phyloP scores from a whole-genome alignment of 805 yeast genomes.

The Cyberlindnera euphorbiae region DNA sequence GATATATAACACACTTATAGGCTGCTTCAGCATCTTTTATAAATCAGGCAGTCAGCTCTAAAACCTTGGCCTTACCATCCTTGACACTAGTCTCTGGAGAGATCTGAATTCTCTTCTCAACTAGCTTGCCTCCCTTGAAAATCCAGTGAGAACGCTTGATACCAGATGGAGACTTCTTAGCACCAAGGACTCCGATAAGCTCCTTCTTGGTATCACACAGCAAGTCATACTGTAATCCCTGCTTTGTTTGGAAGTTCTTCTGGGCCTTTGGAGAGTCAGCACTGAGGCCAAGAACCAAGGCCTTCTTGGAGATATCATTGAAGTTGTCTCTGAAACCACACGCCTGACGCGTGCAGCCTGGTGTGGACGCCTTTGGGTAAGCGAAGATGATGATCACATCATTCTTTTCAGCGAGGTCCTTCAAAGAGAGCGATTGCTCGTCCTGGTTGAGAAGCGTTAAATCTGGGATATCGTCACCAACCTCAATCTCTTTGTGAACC shows the following conservation, averaged over 20 bases:
- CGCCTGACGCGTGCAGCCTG: constrained; percentile 96
- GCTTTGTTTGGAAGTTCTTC: constrained; percentile 67
- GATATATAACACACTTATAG: too few relatives aligned
- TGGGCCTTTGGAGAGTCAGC: constrained; percentile 81
- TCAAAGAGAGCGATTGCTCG: constrained; percentile 52
- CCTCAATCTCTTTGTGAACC: constrained; percentile 27
- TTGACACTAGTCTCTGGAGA: constrained; percentile 54
- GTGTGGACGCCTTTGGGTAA: constrained; percentile 90
- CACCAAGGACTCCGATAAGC: constrained; percentile 73
- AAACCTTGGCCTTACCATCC: constrained; percentile 55
- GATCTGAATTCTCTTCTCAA: constrained; percentile 33
- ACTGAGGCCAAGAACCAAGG: constrained; percentile 72
- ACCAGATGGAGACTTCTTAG: constrained; percentile 73
- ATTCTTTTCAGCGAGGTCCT: constrained; percentile 34
- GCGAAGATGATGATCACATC: constrained; percentile 57
- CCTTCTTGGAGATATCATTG: constrained; percentile 47
- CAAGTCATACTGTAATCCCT: constrained; percentile 65
- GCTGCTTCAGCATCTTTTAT: too few relatives aligned
- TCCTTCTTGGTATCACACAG: constrained; percentile 70
- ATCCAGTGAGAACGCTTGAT: constrained; percentile 90
- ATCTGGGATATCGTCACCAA: constrained; percentile 67
- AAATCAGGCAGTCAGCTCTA: constrained; percentile 31
- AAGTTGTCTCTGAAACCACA: constrained; percentile 76
- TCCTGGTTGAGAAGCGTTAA: constrained; percentile 63
- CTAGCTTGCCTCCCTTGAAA: constrained; percentile 70